These are phyloP conservation scores for Aspergillus aculeatus DNA, from an alignment of 2,329 filamentous ascomycete species.

Conservation along the genomic window DNA sequence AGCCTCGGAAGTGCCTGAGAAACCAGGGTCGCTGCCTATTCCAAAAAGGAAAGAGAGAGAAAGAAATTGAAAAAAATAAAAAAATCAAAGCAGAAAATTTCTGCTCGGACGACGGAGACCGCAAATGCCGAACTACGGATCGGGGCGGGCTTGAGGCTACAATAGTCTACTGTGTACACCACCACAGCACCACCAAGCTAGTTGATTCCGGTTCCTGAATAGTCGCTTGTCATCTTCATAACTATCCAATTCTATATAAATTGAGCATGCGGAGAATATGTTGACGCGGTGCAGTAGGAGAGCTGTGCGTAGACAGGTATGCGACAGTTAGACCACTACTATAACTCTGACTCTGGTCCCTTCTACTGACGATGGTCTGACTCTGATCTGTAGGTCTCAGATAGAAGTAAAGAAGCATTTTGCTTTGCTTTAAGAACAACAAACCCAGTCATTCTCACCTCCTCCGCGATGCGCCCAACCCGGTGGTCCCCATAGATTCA, in stretches of 20 bases:
- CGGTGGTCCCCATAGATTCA: background rate
- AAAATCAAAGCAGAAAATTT: conserved; percentile 9
- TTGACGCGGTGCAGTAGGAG: background rate
- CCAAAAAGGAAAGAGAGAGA: background rate
- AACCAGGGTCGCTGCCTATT: background rate
- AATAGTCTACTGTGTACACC: background rate
- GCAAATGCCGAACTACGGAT: conserved; percentile 1
- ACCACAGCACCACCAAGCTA: background rate
- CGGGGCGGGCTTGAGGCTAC: background rate
- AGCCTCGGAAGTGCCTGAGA: conserved; percentile 12
- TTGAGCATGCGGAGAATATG: background rate
- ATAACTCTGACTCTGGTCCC: too few species aligned
- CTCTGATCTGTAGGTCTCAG: background rate
- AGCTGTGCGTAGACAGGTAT: background rate
- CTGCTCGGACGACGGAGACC: conserved; percentile 4
- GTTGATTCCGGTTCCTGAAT: too few species aligned
- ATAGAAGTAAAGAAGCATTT: background rate
- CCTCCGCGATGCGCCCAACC: conserved; percentile 6
- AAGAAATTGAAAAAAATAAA: conserved; percentile 3
- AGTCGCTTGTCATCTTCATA: too few species aligned
- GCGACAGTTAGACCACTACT: too few species aligned
- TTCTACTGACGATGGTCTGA: background rate
- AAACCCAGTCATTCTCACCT: background rate
- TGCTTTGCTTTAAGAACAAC: background rate
- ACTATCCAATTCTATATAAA: background rate